Conservation (phyloP, 192 early-diverging fungal species). For the Mortierella antarctica region DNA sequence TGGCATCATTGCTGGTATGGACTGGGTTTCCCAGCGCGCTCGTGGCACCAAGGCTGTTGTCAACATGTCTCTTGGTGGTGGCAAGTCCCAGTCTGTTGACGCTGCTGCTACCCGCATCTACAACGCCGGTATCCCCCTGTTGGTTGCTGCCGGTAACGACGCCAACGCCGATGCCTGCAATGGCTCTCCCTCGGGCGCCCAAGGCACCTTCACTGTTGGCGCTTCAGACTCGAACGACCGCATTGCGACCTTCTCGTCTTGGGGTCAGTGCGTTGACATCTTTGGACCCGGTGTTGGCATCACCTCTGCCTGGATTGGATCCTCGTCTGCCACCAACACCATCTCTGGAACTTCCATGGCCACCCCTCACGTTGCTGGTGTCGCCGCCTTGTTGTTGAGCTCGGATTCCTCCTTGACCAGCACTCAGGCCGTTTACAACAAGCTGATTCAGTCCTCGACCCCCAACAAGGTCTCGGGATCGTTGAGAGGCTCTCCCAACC, state of each 20-base stretch:
- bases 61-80: constrained; percentile 43
- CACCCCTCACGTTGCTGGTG: constrained; percentile 85
- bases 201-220: constrained; percentile 60
- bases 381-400: constrained; percentile 69
- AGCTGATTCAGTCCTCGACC: constrained; percentile 56
- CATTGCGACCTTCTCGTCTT: constrained; percentile 75
- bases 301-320: constrained; percentile 62
- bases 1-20: constrained; percentile 50
- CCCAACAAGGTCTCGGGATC: constrained; percentile 54
- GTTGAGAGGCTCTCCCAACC: constrained; percentile 23
- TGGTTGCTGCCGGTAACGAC: constrained; percentile 75
- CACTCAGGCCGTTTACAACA: constrained; percentile 59
- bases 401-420: constrained; percentile 43
- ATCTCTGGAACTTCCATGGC: constrained; percentile 96
- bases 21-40: constrained; percentile 38
- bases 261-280: constrained; percentile 69
- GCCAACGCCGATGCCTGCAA: constrained; percentile 59
- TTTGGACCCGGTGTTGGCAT: constrained; percentile 68
- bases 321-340: constrained; percentile 81
- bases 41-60: constrained; percentile 28
- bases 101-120: constrained; percentile 47
- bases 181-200: constrained; percentile 58
- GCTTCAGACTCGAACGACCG: constrained; percentile 64
- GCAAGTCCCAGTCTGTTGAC: constrained; percentile 22
- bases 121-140: constrained; percentile 60